Evolutionary conservation across 371 early-diverging fungal genomes (phyloP).

Genomic region (Haplosporangium sp.): DNA sequence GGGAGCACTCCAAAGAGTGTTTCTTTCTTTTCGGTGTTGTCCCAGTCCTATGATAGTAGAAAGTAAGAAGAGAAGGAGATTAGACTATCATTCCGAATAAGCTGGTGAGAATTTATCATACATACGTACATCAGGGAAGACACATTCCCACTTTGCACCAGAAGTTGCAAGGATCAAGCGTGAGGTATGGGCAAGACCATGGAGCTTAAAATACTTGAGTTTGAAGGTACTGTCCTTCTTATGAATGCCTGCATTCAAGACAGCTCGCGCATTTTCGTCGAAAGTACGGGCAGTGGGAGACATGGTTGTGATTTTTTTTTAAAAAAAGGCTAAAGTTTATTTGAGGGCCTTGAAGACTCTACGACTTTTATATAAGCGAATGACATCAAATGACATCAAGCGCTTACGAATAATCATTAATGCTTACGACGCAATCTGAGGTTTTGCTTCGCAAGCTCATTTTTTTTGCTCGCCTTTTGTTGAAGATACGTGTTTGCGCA

Average conservation of each 20-base stretch:
- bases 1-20: conserved; percentile 39
- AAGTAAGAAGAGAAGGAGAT: neutral
- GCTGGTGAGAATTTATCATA: neutral
- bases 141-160: conserved; percentile 31
- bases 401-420: neutral
- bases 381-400: neutral
- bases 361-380: too few relatives aligned
- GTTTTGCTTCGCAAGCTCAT: too few relatives aligned
- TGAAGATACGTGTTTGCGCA: neutral
- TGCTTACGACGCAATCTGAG: too few relatives aligned
- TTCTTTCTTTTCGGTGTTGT: conserved; percentile 23
- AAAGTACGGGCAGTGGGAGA: conserved; percentile 12
- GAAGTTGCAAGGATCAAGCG: conserved; percentile 45
- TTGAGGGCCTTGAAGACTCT: too few relatives aligned
- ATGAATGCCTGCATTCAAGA: conserved; percentile 14
- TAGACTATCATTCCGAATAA: neutral
- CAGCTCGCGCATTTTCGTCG: conserved; percentile 22
- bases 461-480: neutral
- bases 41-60: conserved; percentile 28
- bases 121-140: conserved; percentile 31
- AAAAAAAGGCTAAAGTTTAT: neutral
- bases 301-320: conserved; percentile 14
- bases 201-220: conserved; percentile 35
- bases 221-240: conserved; percentile 39
- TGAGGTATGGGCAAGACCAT: conserved; percentile 16